Evolutionary conservation across 2,329 filamentous ascomycete genomes (phyloP).

Genomic region (Diatrype stigma): DNA sequence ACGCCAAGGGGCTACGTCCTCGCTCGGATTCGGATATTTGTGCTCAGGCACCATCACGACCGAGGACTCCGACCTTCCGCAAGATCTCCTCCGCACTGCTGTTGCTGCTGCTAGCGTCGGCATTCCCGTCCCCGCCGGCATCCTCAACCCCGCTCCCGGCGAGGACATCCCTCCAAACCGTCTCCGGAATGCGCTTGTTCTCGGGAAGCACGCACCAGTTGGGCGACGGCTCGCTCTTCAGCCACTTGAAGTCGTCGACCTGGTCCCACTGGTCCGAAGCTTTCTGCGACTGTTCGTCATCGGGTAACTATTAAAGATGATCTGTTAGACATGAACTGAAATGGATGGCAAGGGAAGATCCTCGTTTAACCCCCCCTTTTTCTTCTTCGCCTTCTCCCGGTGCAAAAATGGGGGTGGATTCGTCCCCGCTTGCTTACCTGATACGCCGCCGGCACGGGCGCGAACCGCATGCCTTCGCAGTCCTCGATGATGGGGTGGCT

Average conservation of each 20-base stretch:
- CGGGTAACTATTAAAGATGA: conserved; percentile 18
- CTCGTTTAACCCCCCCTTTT: too few relatives aligned
- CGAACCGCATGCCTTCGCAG: conserved; percentile 74
- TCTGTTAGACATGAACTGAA: too few relatives aligned
- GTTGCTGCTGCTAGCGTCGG: too few relatives aligned
- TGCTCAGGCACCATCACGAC: too few relatives aligned
- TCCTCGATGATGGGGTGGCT: conserved; percentile 94
- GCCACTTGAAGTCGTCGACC: conserved; percentile 97
- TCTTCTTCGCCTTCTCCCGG: too few relatives aligned
- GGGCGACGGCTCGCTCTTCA: conserved; percentile 79
- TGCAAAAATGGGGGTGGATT: background rate
- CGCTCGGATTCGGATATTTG: conserved; percentile 7
- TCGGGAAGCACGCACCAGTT: conserved; percentile 75
- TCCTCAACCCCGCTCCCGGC: conserved; percentile 60
- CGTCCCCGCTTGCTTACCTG: too few relatives aligned
- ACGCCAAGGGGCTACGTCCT: too few relatives aligned
- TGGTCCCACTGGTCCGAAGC: conserved; percentile 74
- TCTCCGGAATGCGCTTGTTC: conserved; percentile 53
- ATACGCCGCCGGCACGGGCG: conserved; percentile 57
- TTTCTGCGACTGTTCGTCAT: conserved; percentile 25
- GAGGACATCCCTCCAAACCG: conserved; percentile 66
- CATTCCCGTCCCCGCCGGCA: conserved; percentile 31
- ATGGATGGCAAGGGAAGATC: too few relatives aligned
- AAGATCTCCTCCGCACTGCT: conserved; percentile 30
- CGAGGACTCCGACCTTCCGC: conserved; percentile 40